phyloP scores from a whole-genome alignment of 441 rosid genomes.

The Bocquillonia castaneifolia region DNA sequence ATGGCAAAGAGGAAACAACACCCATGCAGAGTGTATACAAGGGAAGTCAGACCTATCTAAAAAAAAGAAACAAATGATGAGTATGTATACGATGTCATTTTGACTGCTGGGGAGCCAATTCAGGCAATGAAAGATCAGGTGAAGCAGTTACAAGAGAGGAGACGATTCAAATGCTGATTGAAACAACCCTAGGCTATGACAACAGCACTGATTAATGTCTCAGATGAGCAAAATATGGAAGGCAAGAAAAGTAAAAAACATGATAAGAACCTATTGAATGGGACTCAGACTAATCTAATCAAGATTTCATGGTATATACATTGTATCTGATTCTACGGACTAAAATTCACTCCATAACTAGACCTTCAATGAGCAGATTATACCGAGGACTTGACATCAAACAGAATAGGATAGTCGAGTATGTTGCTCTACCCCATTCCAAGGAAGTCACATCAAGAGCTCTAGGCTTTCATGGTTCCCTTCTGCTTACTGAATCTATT shows the following conservation, averaged over 20 bases:
- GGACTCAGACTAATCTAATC: conserved; percentile 10
- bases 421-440: conserved; percentile 16
- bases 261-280: conserved; percentile 22
- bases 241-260: conserved; percentile 8
- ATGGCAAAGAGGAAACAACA: conserved; percentile 33
- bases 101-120: conserved; percentile 28
- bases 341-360: conserved; percentile 15
- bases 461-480: conserved; percentile 6
- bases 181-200: conserved; percentile 16
- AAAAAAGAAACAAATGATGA: conserved; percentile 19
- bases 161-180: conserved; percentile 14
- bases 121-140: conserved; percentile 10
- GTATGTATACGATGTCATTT: conserved; percentile 16
- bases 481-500: conserved; percentile 19
- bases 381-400: conserved; percentile 1
- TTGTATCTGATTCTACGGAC: conserved; percentile 18
- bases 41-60: conserved; percentile 29
- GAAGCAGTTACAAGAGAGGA: conserved; percentile 6
- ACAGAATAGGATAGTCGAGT: conserved; percentile 12
- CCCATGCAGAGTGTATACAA: conserved; percentile 16
- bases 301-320: conserved; percentile 36
- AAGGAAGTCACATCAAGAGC: not conserved
- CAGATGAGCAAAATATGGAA: not conserved
- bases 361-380: conserved; percentile 5
- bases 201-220: conserved; percentile 18